phyloP scores from a whole-genome alignment of 129 eudicot species.

The Flaveria linearis region DNA sequence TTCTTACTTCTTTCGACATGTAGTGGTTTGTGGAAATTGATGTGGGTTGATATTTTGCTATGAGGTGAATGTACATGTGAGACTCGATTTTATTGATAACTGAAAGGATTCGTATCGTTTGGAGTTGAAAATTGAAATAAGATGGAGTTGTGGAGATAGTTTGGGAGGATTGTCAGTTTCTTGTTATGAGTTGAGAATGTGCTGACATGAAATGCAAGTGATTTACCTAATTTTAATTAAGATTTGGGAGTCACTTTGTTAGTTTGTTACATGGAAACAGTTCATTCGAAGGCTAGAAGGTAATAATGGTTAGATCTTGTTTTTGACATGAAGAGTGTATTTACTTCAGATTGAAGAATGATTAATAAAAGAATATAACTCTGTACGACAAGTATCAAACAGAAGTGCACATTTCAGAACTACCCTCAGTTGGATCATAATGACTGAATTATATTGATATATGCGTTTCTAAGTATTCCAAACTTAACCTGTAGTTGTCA shows the following conservation, averaged over 20 bases:
- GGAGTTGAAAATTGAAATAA: neutral
- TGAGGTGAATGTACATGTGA: neutral
- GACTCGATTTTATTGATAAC: neutral
- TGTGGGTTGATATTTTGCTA: neutral
- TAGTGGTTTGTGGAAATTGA: neutral
- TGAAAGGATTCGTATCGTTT: neutral
- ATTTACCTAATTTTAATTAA: neutral
- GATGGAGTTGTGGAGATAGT: neutral
- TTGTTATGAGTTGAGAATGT: neutral
- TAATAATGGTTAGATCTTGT: neutral
- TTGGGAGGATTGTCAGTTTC: too few species aligned
- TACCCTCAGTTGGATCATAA: neutral
- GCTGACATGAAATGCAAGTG: neutral
- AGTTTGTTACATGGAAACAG: neutral
- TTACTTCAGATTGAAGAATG: neutral
- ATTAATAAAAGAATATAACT: too few species aligned
- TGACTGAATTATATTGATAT: too few species aligned
- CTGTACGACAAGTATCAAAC: neutral
- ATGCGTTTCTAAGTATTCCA: too few species aligned
- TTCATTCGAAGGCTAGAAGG: neutral
- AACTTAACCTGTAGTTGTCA: too few species aligned
- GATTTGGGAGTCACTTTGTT: neutral
- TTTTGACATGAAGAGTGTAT: neutral
- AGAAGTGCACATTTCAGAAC: neutral
- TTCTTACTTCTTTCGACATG: neutral